These are phyloP conservation scores for Geosmithia morbida DNA, from an alignment of 2,329 filamentous ascomycete species.

Conservation along the genomic window DNA sequence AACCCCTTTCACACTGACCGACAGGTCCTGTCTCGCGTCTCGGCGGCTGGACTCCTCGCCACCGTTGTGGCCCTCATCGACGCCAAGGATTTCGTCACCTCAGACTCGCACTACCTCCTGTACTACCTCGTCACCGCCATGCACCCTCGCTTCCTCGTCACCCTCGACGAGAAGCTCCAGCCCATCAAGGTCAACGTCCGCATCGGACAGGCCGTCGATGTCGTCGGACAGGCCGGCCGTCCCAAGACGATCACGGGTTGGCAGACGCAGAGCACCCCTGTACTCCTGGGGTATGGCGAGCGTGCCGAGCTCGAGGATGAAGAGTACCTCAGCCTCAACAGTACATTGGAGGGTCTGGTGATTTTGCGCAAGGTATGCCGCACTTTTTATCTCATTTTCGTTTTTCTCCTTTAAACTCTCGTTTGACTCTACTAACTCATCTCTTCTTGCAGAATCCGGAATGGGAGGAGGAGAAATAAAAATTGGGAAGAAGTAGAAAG, in stretches of 20 bases:
- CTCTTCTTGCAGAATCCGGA: slow-evolving; percentile 20
- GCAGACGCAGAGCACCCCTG: slow-evolving; percentile 99
- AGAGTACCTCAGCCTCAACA: slow-evolving; percentile 86
- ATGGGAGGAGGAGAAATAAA: slow-evolving; percentile 22
- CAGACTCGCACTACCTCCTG: slow-evolving; percentile 72
- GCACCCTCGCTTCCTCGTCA: slow-evolving; percentile 92
- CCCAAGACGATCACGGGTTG: slow-evolving; percentile 99
- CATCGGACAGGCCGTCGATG: slow-evolving; percentile 94
- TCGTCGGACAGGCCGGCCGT: slow-evolving; percentile 89
- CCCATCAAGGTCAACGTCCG: slow-evolving; percentile 91
- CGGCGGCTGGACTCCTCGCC: slow-evolving; percentile 75
- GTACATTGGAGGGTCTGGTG: slow-evolving; percentile 83
- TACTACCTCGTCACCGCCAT: slow-evolving; percentile 97
- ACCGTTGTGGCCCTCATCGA: slow-evolving; percentile 92
- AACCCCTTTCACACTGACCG: slow-evolving; percentile 99
- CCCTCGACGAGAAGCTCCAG: slow-evolving; percentile 85
- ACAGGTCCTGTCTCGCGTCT: slow-evolving; percentile 84
- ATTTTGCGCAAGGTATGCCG: slow-evolving; percentile 79
- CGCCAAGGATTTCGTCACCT: slow-evolving; percentile 67
- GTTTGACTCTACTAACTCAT: slow-evolving; percentile 5
- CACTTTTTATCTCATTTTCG: background rate
- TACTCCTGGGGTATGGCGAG: slow-evolving; percentile 87
- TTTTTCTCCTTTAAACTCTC: background rate
- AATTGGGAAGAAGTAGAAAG: slow-evolving; percentile 2
- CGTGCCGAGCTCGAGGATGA: slow-evolving; percentile 95